Conservation (phyloP, 345 rosid species). For the Mangifera indica region DNA sequence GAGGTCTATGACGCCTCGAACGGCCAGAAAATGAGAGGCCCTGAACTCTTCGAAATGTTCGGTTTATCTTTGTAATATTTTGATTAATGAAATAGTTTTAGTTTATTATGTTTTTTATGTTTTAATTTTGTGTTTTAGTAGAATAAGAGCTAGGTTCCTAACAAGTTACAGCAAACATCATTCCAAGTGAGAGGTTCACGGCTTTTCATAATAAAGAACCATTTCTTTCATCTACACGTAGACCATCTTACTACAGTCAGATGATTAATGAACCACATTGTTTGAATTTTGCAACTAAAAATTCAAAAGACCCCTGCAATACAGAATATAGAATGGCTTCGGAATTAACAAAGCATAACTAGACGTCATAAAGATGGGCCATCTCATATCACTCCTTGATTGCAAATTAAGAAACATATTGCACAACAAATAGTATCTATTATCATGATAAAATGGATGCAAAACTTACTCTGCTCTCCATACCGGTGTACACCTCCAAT, state of each 20-base stretch:
- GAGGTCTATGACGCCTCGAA: too few relatives aligned
- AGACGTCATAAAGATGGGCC: constrained; percentile 11
- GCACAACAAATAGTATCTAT: background rate
- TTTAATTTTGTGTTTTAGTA: too few relatives aligned
- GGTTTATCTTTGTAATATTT: too few relatives aligned
- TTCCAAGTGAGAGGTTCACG: background rate
- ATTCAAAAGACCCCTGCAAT: background rate
- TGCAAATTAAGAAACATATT: background rate
- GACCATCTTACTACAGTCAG: background rate
- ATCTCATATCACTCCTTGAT: background rate
- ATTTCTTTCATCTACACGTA: background rate
- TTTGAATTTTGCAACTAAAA: background rate
- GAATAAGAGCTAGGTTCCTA: too few relatives aligned
- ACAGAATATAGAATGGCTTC: background rate
- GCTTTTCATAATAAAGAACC: background rate
- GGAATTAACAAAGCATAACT: background rate
- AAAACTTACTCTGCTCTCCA: constrained; percentile 68
- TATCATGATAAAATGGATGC: constrained; percentile 16
- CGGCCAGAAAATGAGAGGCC: too few relatives aligned
- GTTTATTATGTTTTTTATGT: too few relatives aligned
- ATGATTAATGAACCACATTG: background rate
- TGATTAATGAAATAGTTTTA: too few relatives aligned
- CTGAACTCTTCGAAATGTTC: too few relatives aligned
- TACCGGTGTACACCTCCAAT: constrained; percentile 93
- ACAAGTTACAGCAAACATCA: too few relatives aligned